Evolutionary conservation across 371 early-diverging fungal species (phyloP), one percentile per base, ranked within the genome.

Genomic region (Coemansia sp.): DNA sequence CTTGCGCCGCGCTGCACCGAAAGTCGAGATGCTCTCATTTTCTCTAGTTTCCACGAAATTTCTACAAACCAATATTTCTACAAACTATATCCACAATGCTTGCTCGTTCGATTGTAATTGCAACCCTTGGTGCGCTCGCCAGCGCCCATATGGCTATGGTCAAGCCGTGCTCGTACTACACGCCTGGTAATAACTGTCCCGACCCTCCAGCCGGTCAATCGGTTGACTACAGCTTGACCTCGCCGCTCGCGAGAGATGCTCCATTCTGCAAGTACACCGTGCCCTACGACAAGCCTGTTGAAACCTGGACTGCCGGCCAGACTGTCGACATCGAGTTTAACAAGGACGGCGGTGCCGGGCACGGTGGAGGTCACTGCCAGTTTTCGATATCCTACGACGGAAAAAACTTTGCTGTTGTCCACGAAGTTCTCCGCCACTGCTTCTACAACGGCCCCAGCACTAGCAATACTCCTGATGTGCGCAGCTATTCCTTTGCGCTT

Each of bases 331-430:
- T 76, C 14, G 27, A 60, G 11, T 76, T 76, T 55, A 31, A 45
- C 29, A 22, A 22, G 1, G 29, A 54, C 10, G 67, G 64, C 21
- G 68, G 63, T 31, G 77, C 67, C 8, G 59, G 63, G 0, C 85
- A 85, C 62, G 80, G 80, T 13, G 89, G 90, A 31, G 90, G 90
- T 42, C 84, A 84, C 59, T 88, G 88, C 66, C 84, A 88, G 73
- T 89, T 85, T 61, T 81, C 89, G 2, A 58, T 90, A 26, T 83
- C 83, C 5, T 87, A 86, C 58, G 88, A 90, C 63, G 74, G 79
- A 59, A 71, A 75, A 18, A 83, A 82, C 59, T 88, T 84, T 74
- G 87, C 82, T 1, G 87, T 85, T 18, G 21, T 89, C 59, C 56
- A 72, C 64, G 54, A 63, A 3, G 73, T 50, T 13, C 72, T 85